Base-by-base conservation (phyloP, 169 alveolate genomes). In the Fabrea salina region DNA sequence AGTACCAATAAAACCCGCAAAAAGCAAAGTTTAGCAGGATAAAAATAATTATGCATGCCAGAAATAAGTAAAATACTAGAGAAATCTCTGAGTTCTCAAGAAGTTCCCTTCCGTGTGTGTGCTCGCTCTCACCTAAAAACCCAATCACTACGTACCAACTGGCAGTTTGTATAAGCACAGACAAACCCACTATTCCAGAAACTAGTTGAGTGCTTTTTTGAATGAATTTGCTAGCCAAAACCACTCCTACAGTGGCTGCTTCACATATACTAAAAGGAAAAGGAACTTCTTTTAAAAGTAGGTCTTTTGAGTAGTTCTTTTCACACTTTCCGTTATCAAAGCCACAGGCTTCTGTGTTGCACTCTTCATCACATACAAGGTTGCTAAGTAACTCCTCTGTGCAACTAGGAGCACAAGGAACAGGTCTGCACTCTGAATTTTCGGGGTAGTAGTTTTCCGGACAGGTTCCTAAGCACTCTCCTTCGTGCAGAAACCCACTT, bases 241-340 rank as follows among this genome's bases (percentile, higher is more conserved):
- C n/a, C n/a, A n/a, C n/a, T n/a, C n/a, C n/a, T n/a, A n/a, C n/a
- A n/a, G n/a, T n/a, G n/a, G n/a, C n/a, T n/a, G n/a, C n/a, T n/a
- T n/a, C n/a, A n/a, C n/a, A n/a, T n/a, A n/a, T n/a, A n/a, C n/a
- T n/a, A n/a, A n/a, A n/a, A n/a, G n/a, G n/a, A n/a, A n/a, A n/a
- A n/a, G n/a, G n/a, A n/a, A n/a, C n/a, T n/a, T n/a, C n/a, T n/a
- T n/a, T n/a, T n/a, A n/a, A n/a, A n/a, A n/a, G n/a, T n/a, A n/a
- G n/a, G n/a, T n/a, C n/a, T 51, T 11, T 6, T 2, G 59, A 51
- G 8, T 51, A 22, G 59, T 33, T 22, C 11, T 51, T 25, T 3
- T 43, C 71, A 41, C 81, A 74, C 4, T 49, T 39, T 22, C 58
- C 72, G 16, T 54, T 54, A n/a, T 74, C 58, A 51, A 25, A 74